These are phyloP conservation scores for Salix exigua DNA, from an alignment of 345 rosid genomes.

Conservation along the genomic window DNA sequence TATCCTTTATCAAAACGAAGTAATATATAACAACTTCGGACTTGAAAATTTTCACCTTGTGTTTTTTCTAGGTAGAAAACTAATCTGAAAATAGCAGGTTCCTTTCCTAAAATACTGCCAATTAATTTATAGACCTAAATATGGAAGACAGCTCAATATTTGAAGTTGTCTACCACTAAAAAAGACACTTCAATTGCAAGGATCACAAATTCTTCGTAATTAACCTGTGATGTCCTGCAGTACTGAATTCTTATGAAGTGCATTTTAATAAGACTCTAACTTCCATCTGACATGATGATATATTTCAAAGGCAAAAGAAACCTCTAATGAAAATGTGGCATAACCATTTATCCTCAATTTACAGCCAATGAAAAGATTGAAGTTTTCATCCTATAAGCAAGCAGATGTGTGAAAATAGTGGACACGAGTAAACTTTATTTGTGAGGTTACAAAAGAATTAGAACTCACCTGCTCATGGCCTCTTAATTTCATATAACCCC, in stretches of 20 bases:
- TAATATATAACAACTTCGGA: neutral
- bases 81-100: neutral
- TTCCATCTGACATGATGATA: neutral
- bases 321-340: neutral
- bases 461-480: conserved; percentile 86
- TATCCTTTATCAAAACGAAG: neutral
- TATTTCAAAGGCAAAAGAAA: neutral
- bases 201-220: too few species aligned
- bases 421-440: neutral
- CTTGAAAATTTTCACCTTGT: neutral
- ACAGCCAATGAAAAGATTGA: neutral
- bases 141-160: neutral
- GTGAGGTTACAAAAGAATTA: neutral
- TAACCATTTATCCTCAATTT: neutral
- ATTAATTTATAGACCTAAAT: neutral
- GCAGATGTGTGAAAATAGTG: neutral
- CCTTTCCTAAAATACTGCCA: neutral
- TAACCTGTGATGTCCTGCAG: neutral
- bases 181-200: neutral
- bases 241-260: neutral
- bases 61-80: neutral
- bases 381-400: neutral
- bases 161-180: neutral
- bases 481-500: conserved; percentile 69
- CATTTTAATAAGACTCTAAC: neutral